These are phyloP conservation scores for Megacollybia marginata DNA, from an alignment of 768 basidiomycete genomes.

Conservation along the genomic window DNA sequence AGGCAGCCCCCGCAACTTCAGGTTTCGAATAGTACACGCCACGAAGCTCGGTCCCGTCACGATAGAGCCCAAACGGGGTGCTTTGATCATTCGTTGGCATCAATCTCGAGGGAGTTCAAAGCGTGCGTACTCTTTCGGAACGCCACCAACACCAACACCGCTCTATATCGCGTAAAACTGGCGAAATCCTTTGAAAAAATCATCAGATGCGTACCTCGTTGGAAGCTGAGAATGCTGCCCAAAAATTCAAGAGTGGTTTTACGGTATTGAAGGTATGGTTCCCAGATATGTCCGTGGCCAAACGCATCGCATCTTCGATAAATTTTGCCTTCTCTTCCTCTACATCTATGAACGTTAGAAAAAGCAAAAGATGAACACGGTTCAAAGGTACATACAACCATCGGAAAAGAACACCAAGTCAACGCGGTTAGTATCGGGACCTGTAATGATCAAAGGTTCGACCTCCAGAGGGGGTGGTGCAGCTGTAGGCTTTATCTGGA, in stretches of 20 bases:
- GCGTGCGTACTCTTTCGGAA: conserved; percentile 54
- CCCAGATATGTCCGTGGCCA: conserved; percentile 61
- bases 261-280: conserved; percentile 77
- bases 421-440: conserved; percentile 56
- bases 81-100: conserved; percentile 24
- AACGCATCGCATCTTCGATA: conserved; percentile 52
- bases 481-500: background rate
- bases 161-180: conserved; percentile 32
- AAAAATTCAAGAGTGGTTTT: conserved; percentile 70
- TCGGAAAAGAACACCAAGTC: conserved; percentile 75
- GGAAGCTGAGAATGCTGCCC: conserved; percentile 74
- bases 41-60: conserved; percentile 71
- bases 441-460: conserved; percentile 51
- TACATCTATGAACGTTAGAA: conserved; percentile 36
- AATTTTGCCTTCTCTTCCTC: conserved; percentile 54
- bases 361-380: background rate
- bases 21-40: conserved; percentile 66
- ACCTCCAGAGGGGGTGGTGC: conserved; percentile 43
- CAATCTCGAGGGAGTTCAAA: background rate
- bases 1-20: conserved; percentile 62
- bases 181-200: background rate
- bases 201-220: conserved; percentile 40
- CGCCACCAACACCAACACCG: conserved; percentile 61
- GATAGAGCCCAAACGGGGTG: conserved; percentile 69
- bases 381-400: conserved; percentile 47